Base-by-base conservation (phyloP, 495 filamentous ascomycete species). In the Poronia punctata region DNA sequence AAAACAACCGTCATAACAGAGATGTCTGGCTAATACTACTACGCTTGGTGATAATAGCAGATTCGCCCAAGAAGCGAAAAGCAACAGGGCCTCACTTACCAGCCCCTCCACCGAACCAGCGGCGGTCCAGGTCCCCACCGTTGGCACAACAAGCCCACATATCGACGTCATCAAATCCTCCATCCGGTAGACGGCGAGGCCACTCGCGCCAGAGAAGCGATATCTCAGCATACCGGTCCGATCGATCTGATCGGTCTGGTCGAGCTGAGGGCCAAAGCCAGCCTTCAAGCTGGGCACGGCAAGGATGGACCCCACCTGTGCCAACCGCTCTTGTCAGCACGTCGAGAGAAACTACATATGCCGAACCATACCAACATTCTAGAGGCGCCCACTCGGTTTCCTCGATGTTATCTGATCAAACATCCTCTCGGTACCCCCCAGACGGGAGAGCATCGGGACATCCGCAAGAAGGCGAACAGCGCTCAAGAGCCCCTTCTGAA, bases 1-100 rank as follows among this genome's bases (percentile, higher is more conserved):
- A 69, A 70, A 70, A 51, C 57, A 62, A 60, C 60, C 64, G 50
- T 39, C 48, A 56, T 66, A 65, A 62, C 67, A 69, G 60, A 68
- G 55, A 54, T 61, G 59, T 47, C 46, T 59, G 49, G 63, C 61
- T 70, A 73, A 64, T 74, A 59, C 54, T 72, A 56, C 70, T 56
- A n/a, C n/a, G n/a, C 43, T 65, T 59, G 54, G 65, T 20, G 46
- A 56, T 64, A 65, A 52, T 64, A 64, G 71, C 60, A 56, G 72
- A 77, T 61, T 85, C 82, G 24, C 82, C 83, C 12, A 81, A 80
- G 53, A 86, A 86, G 57, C 74, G 83, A 49, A 87, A 87, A 64
- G 78, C 78, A 30, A 72, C 74, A 51, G 79, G 79, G 43, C 69
- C 72, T 12, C 80, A 82, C 43, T 70, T 71, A 46, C 48, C 76